These are phyloP conservation scores for Fraxinus xanthoxyloides DNA, from an alignment of 305 asterid species.

Conservation along the genomic window DNA sequence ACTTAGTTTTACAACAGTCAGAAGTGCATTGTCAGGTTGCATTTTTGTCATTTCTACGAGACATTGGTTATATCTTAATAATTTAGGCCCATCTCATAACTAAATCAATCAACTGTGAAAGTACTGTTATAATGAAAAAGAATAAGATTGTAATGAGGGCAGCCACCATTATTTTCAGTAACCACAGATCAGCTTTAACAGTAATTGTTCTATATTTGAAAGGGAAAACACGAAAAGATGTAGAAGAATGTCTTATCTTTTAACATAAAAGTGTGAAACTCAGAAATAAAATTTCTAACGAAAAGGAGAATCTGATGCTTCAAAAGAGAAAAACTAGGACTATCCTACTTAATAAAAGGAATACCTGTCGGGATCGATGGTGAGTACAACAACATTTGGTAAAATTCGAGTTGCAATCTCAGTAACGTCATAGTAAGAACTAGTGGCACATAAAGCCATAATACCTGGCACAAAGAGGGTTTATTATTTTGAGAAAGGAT, in stretches of 20 bases:
- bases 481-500: constrained; percentile 11
- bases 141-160: not conserved
- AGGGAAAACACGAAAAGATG: constrained; percentile 1
- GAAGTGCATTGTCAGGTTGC: not conserved
- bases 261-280: constrained; percentile 10
- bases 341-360: constrained; percentile 10
- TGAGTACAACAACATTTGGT: constrained; percentile 85
- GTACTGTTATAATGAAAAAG: not conserved
- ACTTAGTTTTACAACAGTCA: not conserved
- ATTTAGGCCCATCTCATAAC: constrained; percentile 22
- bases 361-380: constrained; percentile 96
- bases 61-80: not conserved
- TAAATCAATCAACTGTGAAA: constrained; percentile 1
- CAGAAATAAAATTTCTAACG: constrained; percentile 11
- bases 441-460: constrained; percentile 95
- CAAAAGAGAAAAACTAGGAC: constrained; percentile 22
- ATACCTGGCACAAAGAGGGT: constrained; percentile 57
- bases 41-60: constrained; percentile 14
- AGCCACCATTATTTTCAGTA: constrained; percentile 11
- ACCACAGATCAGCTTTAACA: constrained; percentile 20
- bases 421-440: constrained; percentile 81
- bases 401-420: constrained; percentile 95
- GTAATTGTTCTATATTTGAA: not conserved
- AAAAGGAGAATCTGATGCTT: constrained; percentile 20
- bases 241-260: not conserved